These are phyloP conservation scores for Gymnopilus junonius DNA, from an alignment of 768 basidiomycete species.

Conservation along the genomic window DNA sequence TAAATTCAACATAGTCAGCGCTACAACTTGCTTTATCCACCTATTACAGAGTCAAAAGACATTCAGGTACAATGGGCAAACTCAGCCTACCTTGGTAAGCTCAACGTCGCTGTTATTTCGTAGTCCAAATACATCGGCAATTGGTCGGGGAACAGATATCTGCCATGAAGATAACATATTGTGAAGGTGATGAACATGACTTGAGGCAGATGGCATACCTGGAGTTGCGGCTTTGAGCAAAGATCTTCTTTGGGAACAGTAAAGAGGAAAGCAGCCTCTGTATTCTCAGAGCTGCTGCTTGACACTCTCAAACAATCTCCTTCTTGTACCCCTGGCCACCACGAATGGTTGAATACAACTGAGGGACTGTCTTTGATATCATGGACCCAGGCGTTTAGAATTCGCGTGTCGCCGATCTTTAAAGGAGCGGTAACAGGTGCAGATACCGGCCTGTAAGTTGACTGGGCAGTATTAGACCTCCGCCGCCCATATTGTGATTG, in stretches of 20 bases:
- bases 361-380: constrained; percentile 61
- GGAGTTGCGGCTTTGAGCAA: constrained; percentile 62
- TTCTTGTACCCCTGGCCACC: constrained; percentile 79
- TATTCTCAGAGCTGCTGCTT: constrained; percentile 43
- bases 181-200: neutral
- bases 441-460: constrained; percentile 54
- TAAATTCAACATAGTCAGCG: constrained; percentile 86
- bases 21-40: constrained; percentile 65
- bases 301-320: constrained; percentile 73
- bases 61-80: neutral
- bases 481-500: constrained; percentile 70
- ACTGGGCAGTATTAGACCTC: constrained; percentile 78
- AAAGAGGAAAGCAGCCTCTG: constrained; percentile 58
- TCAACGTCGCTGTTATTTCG: constrained; percentile 75
- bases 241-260: constrained; percentile 69
- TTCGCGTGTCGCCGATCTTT: constrained; percentile 63
- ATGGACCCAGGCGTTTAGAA: constrained; percentile 77
- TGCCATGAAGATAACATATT: constrained; percentile 28
- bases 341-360: constrained; percentile 72
- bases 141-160: constrained; percentile 77
- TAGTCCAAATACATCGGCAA: constrained; percentile 72
- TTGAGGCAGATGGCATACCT: constrained; percentile 44
- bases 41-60: constrained; percentile 38
- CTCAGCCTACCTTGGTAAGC: constrained; percentile 59
- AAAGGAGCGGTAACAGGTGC: constrained; percentile 43